These are phyloP conservation scores for Bidens hawaiensis DNA, from an alignment of 140 eudicot species.

Conservation along the genomic window DNA sequence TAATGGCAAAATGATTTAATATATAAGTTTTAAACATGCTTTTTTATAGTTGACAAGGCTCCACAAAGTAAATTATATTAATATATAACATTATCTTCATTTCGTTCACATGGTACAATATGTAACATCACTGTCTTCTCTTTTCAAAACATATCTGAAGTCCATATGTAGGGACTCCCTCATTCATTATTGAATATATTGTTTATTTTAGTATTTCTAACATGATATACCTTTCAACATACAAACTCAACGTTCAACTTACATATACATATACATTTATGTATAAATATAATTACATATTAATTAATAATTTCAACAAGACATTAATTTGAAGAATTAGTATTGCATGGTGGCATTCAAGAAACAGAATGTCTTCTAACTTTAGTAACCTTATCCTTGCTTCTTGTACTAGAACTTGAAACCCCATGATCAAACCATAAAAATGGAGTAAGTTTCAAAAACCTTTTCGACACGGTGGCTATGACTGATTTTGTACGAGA, in stretches of 20 bases:
- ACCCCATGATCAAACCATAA: constrained; percentile 39
- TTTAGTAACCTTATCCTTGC: constrained; percentile 33
- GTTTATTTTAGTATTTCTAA: not conserved
- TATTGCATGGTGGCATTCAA: constrained; percentile 34
- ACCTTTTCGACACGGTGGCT: constrained; percentile 52
- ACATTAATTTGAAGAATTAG: too few relatives aligned
- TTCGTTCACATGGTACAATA: constrained; percentile 2
- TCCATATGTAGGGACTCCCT: not conserved
- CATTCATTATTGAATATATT: not conserved
- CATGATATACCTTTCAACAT: constrained; percentile 6
- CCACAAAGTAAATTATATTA: not conserved
- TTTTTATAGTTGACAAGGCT: not conserved
- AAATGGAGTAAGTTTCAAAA: constrained; percentile 43
- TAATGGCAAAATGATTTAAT: not conserved
- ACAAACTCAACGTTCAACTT: constrained; percentile 2
- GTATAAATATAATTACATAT: not conserved
- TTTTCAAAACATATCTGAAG: not conserved
- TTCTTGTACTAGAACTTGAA: constrained; percentile 30
- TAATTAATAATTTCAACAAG: not conserved
- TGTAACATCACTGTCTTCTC: constrained; percentile 6
- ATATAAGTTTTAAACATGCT: too few relatives aligned
- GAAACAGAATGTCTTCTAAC: constrained; percentile 69
- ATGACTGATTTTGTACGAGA: constrained; percentile 60
- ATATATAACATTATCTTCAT: not conserved
- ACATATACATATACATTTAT: not conserved